These are phyloP conservation scores for Trametes sp. DNA, from an alignment of 1,284 basidiomycete species.

Conservation along the genomic window DNA sequence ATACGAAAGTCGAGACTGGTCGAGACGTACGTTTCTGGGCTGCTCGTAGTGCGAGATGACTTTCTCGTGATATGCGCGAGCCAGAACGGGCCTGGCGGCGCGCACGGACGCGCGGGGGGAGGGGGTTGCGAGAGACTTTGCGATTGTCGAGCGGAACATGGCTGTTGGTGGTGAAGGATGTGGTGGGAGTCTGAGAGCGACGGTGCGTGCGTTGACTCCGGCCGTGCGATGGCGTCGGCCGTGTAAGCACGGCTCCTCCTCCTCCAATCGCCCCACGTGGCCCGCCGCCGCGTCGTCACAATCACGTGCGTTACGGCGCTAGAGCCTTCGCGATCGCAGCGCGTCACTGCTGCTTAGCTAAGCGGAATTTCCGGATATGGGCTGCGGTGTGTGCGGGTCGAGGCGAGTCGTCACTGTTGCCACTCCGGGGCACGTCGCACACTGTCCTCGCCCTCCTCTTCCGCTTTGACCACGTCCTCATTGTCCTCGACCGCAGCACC, in stretches of 20 bases:
- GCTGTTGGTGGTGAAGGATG: conserved; percentile 38
- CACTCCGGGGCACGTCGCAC: conserved; percentile 31
- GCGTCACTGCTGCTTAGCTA: conserved; percentile 13
- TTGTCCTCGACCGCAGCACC: conserved; percentile 17
- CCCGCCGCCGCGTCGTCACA: not conserved
- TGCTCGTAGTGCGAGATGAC: conserved; percentile 96
- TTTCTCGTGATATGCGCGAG: conserved; percentile 88
- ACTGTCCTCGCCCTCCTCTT: conserved; percentile 23
- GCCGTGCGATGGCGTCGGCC: conserved; percentile 31
- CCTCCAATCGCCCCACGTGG: conserved; percentile 30
- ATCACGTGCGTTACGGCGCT: conserved; percentile 1
- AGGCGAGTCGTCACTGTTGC: conserved; percentile 15
- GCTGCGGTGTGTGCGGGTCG: conserved; percentile 5
- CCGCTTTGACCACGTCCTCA: conserved; percentile 13
- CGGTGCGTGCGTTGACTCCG: conserved; percentile 11
- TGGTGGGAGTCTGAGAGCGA: conserved; percentile 38
- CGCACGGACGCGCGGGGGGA: conserved; percentile 52
- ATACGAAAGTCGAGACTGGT: conserved; percentile 34
- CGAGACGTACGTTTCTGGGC: conserved; percentile 85
- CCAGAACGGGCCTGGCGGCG: conserved; percentile 54
- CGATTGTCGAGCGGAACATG: conserved; percentile 74
- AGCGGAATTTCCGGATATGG: conserved; percentile 20
- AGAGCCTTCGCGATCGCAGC: conserved; percentile 3
- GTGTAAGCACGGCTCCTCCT: conserved; percentile 18
- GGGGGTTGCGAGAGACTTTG: conserved; percentile 56